Evolutionary conservation across 1,139 yeast genomes (phyloP).

Genomic region (Candida albicans): DNA sequence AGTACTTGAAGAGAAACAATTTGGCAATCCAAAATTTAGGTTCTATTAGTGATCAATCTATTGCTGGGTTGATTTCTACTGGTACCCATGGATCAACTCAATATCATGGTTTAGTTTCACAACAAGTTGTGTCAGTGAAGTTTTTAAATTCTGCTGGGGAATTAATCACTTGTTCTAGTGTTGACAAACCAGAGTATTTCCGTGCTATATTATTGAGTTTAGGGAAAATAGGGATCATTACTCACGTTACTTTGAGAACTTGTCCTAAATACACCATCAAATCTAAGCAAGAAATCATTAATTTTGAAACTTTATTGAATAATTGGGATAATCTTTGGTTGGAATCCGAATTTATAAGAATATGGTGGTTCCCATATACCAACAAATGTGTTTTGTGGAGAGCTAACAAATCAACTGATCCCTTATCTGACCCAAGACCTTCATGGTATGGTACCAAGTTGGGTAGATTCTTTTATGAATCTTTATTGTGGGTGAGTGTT

Average conservation of each 20-base stretch:
- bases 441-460: conserved; percentile 84
- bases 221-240: conserved; percentile 90
- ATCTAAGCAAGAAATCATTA: conserved; percentile 78
- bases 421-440: conserved; percentile 63
- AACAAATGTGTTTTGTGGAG: conserved; percentile 87
- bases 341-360: conserved; percentile 83
- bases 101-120: conserved; percentile 85
- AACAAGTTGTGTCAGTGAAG: conserved; percentile 78
- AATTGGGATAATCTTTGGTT: conserved; percentile 81
- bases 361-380: conserved; percentile 98
- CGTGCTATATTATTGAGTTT: conserved; percentile 83
- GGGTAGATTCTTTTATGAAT: conserved; percentile 79
- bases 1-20: conserved; percentile 57
- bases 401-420: conserved; percentile 69
- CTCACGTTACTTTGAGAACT: conserved; percentile 81
- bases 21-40: conserved; percentile 91
- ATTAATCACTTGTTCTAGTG: conserved; percentile 65
- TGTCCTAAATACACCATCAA: conserved; percentile 82
- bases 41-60: conserved; percentile 88
- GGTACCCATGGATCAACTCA: conserved; percentile 97
- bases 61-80: conserved; percentile 92
- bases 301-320: conserved; percentile 67
- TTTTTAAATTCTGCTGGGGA: conserved; percentile 76
- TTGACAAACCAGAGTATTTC: conserved; percentile 67
- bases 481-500: conserved; percentile 77